Evolutionary conservation across 306 rosid genomes (phyloP).

Genomic region (Rubus idaeus): DNA sequence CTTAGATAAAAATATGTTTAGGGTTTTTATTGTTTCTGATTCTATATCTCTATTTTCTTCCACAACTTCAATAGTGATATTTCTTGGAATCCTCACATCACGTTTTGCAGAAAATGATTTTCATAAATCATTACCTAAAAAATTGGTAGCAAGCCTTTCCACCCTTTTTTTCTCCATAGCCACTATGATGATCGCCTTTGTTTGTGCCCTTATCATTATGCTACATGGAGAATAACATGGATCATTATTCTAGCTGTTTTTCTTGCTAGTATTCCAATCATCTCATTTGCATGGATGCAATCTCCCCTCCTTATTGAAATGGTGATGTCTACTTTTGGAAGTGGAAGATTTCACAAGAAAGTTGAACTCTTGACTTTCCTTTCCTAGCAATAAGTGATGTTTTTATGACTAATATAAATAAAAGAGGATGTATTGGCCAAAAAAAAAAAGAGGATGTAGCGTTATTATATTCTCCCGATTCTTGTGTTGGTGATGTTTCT

Average conservation of each 20-base stretch:
- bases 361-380: no score
- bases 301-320: constrained; percentile 23
- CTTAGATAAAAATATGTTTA: no score
- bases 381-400: no score
- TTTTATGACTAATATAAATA: no score
- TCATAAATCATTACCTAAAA: constrained; percentile 26
- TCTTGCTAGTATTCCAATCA: constrained; percentile 27
- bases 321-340: constrained; percentile 20
- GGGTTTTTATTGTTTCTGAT: no score
- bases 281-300: not conserved
- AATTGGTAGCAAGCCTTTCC: constrained; percentile 29
- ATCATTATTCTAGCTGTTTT: constrained; percentile 16
- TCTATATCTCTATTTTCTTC: not conserved
- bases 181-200: constrained; percentile 41
- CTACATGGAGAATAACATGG: constrained; percentile 19
- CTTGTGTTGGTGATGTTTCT: no score
- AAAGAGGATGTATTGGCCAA: no score
- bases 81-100: not conserved
- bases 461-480: no score
- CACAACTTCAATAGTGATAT: not conserved
- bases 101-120: constrained; percentile 20
- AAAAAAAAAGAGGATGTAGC: no score
- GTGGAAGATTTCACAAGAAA: constrained; percentile 21
- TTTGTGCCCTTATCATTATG: constrained; percentile 29
- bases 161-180: constrained; percentile 37